Base-by-base conservation (phyloP, 2,329 filamentous ascomycete genomes). In the Hypoxylon sp. region DNA sequence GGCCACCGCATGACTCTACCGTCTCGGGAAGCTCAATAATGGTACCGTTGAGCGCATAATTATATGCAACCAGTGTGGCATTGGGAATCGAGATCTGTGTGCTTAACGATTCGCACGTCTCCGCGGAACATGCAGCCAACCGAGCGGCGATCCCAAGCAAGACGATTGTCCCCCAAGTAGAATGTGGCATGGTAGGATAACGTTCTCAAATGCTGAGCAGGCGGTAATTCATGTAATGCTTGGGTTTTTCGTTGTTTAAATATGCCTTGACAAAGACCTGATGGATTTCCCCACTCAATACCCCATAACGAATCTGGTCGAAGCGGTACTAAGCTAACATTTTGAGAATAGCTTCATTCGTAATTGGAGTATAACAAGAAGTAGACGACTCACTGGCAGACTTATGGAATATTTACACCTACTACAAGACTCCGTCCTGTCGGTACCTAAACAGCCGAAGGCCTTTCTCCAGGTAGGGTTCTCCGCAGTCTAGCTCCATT, bases 1-100 rank as follows among this genome's bases (percentile, higher is more conserved):
- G 47, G 6, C 56, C 53, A 2, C 49, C 52, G 21, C 56, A 59
- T 0, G 48, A 59, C 11, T 49, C 30, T 26, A 51, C 52, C 4
- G 49, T 54, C 12, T 38, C 45, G 8, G 53, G 52, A 7, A 59
- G 49, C 4, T 36, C 13, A 11, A 54, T 30, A 16, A 5, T 30
- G 1, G 44, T 45, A 2, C 53, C 49, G 34, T 54, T 48, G 9
- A 23, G 19, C 3, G 44, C 19, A 17, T 57, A 42, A 3, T 45
- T 19, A 11, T 25, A 12, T 1, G 45, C 17, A 25, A 54, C n/a
- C 5, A 57, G 16, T 4, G 37, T 49, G 9, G 26, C 23, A 15
- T 60, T 51, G 1, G 45, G 31, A 15, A 47, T 45, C 1, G 36
- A 52, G 13, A 46, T 5, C 5, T 25, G 25, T 3, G 7, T 16